phyloP scores from a whole-genome alignment of 306 rosid genomes.

The Cicer yamashitae region DNA sequence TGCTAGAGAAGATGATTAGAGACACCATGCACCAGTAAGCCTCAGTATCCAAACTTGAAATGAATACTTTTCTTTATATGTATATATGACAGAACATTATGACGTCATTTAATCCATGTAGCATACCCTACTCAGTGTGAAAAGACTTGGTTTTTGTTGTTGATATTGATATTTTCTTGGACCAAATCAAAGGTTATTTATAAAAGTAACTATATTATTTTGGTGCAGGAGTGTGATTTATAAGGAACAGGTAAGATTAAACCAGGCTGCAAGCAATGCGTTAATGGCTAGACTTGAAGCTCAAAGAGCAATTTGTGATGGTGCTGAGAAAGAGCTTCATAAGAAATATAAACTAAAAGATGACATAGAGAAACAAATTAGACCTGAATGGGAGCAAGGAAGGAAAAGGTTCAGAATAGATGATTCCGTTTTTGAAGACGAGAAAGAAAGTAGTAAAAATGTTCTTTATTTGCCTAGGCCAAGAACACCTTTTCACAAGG shows the following conservation, averaged over 20 bases:
- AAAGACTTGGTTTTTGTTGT: too few relatives aligned
- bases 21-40: slow-evolving; percentile 99
- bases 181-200: background rate
- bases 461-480: slow-evolving; percentile 70
- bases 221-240: slow-evolving; percentile 82
- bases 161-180: background rate
- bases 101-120: too few relatives aligned
- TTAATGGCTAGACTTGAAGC: slow-evolving; percentile 98
- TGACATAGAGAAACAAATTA: slow-evolving; percentile 79
- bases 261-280: slow-evolving; percentile 86
- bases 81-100: too few relatives aligned
- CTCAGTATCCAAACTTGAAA: background rate
- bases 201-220: slow-evolving; percentile 14
- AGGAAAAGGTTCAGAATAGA: slow-evolving; percentile 89
- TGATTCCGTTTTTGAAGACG: slow-evolving; percentile 60
- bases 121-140: too few relatives aligned
- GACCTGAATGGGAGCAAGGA: slow-evolving; percentile 80
- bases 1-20: slow-evolving; percentile 95
- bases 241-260: slow-evolving; percentile 94
- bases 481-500: slow-evolving; percentile 75
- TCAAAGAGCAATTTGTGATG: slow-evolving; percentile 78
- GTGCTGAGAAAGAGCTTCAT: slow-evolving; percentile 88
- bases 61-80: slow-evolving; percentile 7
- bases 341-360: slow-evolving; percentile 71
- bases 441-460: slow-evolving; percentile 46